Percentiles rank a stretch among this genome's conserved stretches.
Conservation (phyloP, 768 basidiomycete genomes). For the Tulasnella sp. region DNA sequence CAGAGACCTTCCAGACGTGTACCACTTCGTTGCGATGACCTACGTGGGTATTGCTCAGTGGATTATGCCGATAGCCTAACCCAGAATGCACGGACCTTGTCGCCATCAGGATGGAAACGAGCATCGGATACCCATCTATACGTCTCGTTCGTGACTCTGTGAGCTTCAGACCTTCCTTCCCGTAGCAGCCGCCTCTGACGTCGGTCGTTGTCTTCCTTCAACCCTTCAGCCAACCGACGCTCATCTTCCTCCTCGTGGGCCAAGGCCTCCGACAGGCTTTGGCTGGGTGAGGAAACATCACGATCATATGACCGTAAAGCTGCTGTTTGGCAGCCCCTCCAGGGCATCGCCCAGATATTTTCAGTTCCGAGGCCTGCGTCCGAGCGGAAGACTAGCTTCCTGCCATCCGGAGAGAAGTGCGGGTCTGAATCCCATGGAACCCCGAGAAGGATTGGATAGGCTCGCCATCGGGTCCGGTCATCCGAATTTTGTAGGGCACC, state of each 20-base stretch:
- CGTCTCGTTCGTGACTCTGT: constrained; percentile 62
- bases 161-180: constrained; percentile 49
- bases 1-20: constrained; percentile 53
- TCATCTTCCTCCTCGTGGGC: constrained; percentile 37
- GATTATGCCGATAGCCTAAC: neutral
- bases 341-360: constrained; percentile 64
- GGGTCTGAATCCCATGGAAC: constrained; percentile 66
- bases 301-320: neutral
- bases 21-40: constrained; percentile 71
- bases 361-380: constrained; percentile 66
- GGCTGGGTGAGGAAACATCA: constrained; percentile 1
- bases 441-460: constrained; percentile 54
- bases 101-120: constrained; percentile 60
- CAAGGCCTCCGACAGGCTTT: constrained; percentile 33
- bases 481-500: constrained; percentile 25
- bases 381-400: constrained; percentile 58
- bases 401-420: constrained; percentile 60
- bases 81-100: constrained; percentile 28
- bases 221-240: constrained; percentile 39
- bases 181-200: constrained; percentile 43
- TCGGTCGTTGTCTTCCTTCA: constrained; percentile 44
- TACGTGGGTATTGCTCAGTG: neutral
- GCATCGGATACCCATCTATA: constrained; percentile 63
- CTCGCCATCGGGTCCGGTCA: constrained; percentile 32
- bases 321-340: constrained; percentile 59